These are phyloP conservation scores for Nothophoma quercina DNA, from an alignment of 2,329 filamentous ascomycete species.

Conservation along the genomic window DNA sequence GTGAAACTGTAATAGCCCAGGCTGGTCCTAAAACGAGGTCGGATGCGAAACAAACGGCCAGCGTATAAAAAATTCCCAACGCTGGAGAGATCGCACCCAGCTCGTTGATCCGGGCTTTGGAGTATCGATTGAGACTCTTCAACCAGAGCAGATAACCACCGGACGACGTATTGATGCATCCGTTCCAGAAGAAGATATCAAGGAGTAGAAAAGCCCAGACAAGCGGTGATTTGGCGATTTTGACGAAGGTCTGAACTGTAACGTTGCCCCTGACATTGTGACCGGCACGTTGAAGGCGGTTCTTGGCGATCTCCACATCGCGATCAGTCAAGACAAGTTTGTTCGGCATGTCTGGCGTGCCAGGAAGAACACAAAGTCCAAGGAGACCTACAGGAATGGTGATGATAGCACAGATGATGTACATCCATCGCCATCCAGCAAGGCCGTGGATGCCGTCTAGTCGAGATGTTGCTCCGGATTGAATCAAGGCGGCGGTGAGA, in stretches of 20 bases:
- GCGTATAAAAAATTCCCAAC: slow-evolving; percentile 64
- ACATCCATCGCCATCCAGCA: slow-evolving; percentile 48
- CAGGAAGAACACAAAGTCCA: slow-evolving; percentile 61
- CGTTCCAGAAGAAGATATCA: slow-evolving; percentile 66
- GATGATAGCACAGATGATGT: slow-evolving; percentile 56
- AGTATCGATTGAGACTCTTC: slow-evolving; percentile 61
- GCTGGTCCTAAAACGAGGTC: slow-evolving; percentile 62
- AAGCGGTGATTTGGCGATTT: slow-evolving; percentile 49
- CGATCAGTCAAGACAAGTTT: slow-evolving; percentile 54
- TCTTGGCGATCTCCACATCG: slow-evolving; percentile 57
- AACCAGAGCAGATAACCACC: slow-evolving; percentile 66
- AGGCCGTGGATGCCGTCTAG: slow-evolving; percentile 62
- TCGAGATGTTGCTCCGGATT: slow-evolving; percentile 53
- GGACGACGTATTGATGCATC: slow-evolving; percentile 54
- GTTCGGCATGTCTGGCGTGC: slow-evolving; percentile 60
- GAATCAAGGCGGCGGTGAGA: slow-evolving; percentile 61
- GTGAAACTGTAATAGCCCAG: slow-evolving; percentile 63
- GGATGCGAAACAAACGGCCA: slow-evolving; percentile 63
- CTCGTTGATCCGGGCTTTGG: slow-evolving; percentile 58
- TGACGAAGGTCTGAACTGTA: slow-evolving; percentile 29
- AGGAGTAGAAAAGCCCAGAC: slow-evolving; percentile 62
- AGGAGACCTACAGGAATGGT: slow-evolving; percentile 63
- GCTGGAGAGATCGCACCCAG: slow-evolving; percentile 62
- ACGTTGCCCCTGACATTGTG: slow-evolving; percentile 43
- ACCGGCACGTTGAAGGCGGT: slow-evolving; percentile 56